A percentile compares a stretch with the other conserved stretches of the same genome.
Conservation (phyloP, 202 grass and related monocot species). For the Alloteropsis angusta region DNA sequence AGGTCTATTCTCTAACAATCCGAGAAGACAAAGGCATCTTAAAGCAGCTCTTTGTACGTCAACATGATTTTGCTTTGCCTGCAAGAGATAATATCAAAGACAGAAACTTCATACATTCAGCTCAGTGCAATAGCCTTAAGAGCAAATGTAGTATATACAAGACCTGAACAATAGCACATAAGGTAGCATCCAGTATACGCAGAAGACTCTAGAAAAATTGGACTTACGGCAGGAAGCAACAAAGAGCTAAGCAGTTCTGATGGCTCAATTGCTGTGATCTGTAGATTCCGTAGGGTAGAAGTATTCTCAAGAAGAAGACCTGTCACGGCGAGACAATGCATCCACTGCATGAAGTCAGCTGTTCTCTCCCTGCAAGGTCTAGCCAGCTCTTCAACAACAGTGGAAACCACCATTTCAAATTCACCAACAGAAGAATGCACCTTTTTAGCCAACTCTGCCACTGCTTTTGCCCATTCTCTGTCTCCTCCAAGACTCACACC, state of each 20-base stretch:
- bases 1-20: conserved; percentile 68
- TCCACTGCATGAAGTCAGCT: conserved; percentile 76
- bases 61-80: conserved; percentile 76
- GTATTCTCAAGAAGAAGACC: conserved; percentile 86
- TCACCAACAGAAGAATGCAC: conserved; percentile 79
- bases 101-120: background rate
- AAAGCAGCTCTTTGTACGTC: conserved; percentile 71
- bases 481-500: conserved; percentile 85
- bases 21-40: conserved; percentile 78
- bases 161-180: conserved; percentile 6
- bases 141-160: background rate
- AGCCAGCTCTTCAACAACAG: conserved; percentile 48
- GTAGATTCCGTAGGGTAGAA: conserved; percentile 40
- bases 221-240: conserved; percentile 84
- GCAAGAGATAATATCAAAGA: conserved; percentile 26
- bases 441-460: conserved; percentile 67
- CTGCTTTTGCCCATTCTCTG: conserved; percentile 64
- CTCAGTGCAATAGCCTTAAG: background rate
- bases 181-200: conserved; percentile 4
- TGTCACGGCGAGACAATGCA: conserved; percentile 77
- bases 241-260: conserved; percentile 71
- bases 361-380: conserved; percentile 83
- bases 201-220: background rate
- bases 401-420: conserved; percentile 63
- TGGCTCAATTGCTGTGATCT: conserved; percentile 53